Evolutionary conservation across 345 rosid species (phyloP).

Genomic region (Combretum micranthum): DNA sequence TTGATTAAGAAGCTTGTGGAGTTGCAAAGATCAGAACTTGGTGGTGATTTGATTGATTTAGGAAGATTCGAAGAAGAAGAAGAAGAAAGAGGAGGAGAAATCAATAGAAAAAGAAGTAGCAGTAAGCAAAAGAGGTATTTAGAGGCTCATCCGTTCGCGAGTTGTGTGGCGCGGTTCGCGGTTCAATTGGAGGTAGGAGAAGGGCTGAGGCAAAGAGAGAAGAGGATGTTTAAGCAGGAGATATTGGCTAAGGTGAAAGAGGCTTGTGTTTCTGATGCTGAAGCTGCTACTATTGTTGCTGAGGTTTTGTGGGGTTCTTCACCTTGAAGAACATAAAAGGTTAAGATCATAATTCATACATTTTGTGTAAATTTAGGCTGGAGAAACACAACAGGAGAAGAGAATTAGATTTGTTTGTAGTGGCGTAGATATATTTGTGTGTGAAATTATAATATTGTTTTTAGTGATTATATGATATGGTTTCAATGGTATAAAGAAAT

Average conservation of each 20-base stretch:
- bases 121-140: slow-evolving; percentile 19
- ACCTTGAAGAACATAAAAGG: slow-evolving; percentile 24
- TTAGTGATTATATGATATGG: too few relatives aligned
- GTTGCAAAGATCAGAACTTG: slow-evolving; percentile 50
- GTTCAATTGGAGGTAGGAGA: slow-evolving; percentile 74
- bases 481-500: too few relatives aligned
- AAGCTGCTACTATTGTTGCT: slow-evolving; percentile 57
- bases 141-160: slow-evolving; percentile 53
- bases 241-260: slow-evolving; percentile 40
- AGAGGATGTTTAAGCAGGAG: slow-evolving; percentile 49
- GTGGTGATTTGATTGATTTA: slow-evolving; percentile 52
- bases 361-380: too few relatives aligned
- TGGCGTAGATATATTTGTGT: too few relatives aligned
- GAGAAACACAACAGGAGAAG: too few relatives aligned
- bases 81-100: neutral
- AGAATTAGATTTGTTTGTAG: too few relatives aligned
- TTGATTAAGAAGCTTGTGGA: slow-evolving; percentile 41
- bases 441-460: too few relatives aligned
- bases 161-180: slow-evolving; percentile 64
- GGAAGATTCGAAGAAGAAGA: slow-evolving; percentile 16
- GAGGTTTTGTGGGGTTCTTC: slow-evolving; percentile 79
- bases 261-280: slow-evolving; percentile 43
- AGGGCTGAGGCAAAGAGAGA: slow-evolving; percentile 66
- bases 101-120: slow-evolving; percentile 9
- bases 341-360: neutral